Conservation (phyloP, 2,329 filamentous ascomycete species). For the Phialocephala subalpina region DNA sequence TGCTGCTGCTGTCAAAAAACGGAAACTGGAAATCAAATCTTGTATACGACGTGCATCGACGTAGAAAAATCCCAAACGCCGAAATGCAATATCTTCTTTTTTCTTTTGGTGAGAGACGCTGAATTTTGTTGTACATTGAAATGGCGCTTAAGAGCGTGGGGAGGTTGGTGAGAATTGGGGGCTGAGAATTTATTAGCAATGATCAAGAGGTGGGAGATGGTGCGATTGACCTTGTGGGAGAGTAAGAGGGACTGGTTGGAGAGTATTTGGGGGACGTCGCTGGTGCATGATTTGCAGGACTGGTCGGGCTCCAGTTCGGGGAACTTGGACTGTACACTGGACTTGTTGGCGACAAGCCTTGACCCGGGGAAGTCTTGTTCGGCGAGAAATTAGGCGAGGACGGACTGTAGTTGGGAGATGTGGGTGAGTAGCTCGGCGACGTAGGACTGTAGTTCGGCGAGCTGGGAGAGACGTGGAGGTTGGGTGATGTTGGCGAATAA, state of each 20-base stretch:
- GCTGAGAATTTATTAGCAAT: constrained; percentile 24
- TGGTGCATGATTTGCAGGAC: constrained; percentile 39
- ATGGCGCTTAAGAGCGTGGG: constrained; percentile 34
- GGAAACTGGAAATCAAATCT: background rate
- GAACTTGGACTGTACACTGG: constrained; percentile 43
- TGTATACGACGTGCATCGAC: background rate
- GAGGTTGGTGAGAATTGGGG: constrained; percentile 43
- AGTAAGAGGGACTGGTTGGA: constrained; percentile 31
- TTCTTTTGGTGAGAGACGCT: constrained; percentile 31
- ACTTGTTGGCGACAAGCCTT: constrained; percentile 41
- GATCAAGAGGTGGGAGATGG: background rate
- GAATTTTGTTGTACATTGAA: constrained; percentile 41
- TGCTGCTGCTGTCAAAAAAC: background rate
- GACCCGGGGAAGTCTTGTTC: constrained; percentile 39
- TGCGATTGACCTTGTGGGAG: constrained; percentile 16
- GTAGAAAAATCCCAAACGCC: constrained; percentile 32
- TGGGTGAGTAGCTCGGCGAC: constrained; percentile 41
- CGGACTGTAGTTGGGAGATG: constrained; percentile 41
- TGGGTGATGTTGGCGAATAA: constrained; percentile 77
- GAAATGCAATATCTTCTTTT: constrained; percentile 35
- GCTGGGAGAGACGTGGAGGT: constrained; percentile 55
- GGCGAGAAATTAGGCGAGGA: constrained; percentile 40
- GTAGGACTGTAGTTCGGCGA: constrained; percentile 43
- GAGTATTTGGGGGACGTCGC: constrained; percentile 50
- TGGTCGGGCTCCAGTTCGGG: constrained; percentile 43